Base-by-base conservation (phyloP, 169 alveolate species). In the Ichthyophthirius multifiliis region DNA sequence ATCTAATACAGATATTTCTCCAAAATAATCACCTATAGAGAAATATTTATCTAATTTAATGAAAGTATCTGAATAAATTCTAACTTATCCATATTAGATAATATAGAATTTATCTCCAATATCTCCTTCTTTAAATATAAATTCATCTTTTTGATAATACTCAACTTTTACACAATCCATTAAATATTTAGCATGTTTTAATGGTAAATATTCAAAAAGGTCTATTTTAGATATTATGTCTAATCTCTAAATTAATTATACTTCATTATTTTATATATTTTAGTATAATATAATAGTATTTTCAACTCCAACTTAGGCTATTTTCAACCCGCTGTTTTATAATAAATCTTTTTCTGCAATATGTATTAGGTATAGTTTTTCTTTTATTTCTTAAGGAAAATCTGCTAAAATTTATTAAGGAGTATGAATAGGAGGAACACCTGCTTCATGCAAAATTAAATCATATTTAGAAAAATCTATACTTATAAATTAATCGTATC, bases 31-130 rank as follows among this genome's bases (percentile, higher is more conserved):
- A 6, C 86, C 81, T 27, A 71, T 75, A 16, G 41, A 46, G 43
- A 71, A 81, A 6, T 71, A 47, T 43, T 76, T 67, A 15, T 81
- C 86, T n/a, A 81, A 71, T 39, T 62, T 67, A 27, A 35, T 37
- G 10, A 1, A 67, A 18, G 32, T 16, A 4, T 13, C 18, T 13
- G 82, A 65, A 73, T 46, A 81, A 15, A 81, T 95, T 48, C 83
- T 87, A 23, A 95, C 94, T 43, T 77, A 74, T 34, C 97, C 97
- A 74, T 83, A 88, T 65, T 82, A 86, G 46, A 91, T 88, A 55
- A 94, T 85, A 84, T 89, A 94, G 75, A 94, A 91, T 7, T 82
- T 88, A 83, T 90, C 92, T 4, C 97, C 97, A 65, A 83, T 74
- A 16, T 89, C 93, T 1, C 95, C 97, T 82, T 91, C 97, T 84